Percentiles rank a stretch among this genome's conserved stretches.
Evolutionary conservation across 2,329 filamentous ascomycete species (phyloP).

Genomic region (Alternaria conjuncta): DNA sequence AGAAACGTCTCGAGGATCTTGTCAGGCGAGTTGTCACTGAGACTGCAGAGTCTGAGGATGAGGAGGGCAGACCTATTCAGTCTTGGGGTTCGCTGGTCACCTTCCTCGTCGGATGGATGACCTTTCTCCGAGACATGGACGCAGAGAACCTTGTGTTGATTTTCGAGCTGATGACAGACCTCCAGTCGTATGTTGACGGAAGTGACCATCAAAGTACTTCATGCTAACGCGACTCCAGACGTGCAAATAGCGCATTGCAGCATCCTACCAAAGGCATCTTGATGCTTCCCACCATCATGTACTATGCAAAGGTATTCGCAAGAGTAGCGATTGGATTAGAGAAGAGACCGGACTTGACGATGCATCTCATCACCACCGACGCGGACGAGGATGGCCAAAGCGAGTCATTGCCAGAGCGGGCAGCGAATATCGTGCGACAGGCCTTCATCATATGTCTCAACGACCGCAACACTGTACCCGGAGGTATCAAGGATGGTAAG

Average conservation of each 20-base stretch:
- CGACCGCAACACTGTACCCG: slow-evolving; percentile 72
- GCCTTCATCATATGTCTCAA: slow-evolving; percentile 90
- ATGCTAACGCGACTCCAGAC: slow-evolving; percentile 51
- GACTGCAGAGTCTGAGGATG: slow-evolving; percentile 59
- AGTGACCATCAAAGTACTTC: background rate
- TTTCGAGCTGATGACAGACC: slow-evolving; percentile 73
- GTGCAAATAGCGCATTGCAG: slow-evolving; percentile 81
- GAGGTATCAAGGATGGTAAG: slow-evolving; percentile 62
- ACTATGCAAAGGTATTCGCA: slow-evolving; percentile 79
- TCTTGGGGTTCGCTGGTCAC: slow-evolving; percentile 78
- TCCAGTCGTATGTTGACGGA: slow-evolving; percentile 70
- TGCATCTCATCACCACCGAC: slow-evolving; percentile 61
- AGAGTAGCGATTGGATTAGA: slow-evolving; percentile 85
- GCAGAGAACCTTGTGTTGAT: slow-evolving; percentile 76
- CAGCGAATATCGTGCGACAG: slow-evolving; percentile 86
- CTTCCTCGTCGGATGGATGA: slow-evolving; percentile 82
- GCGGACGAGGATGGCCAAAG: slow-evolving; percentile 70
- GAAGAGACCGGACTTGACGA: slow-evolving; percentile 77
- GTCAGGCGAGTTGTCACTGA: slow-evolving; percentile 49
- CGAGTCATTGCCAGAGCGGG: slow-evolving; percentile 82
- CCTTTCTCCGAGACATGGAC: slow-evolving; percentile 81
- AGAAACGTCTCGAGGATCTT: slow-evolving; percentile 32
- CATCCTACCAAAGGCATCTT: slow-evolving; percentile 81
- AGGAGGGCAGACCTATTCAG: slow-evolving; percentile 61
- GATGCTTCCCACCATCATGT: slow-evolving; percentile 82